Percentiles rank a stretch among this genome's conserved stretches.
Conservation (phyloP, 2,329 filamentous ascomycete species). For the Clarireedia sp. region DNA sequence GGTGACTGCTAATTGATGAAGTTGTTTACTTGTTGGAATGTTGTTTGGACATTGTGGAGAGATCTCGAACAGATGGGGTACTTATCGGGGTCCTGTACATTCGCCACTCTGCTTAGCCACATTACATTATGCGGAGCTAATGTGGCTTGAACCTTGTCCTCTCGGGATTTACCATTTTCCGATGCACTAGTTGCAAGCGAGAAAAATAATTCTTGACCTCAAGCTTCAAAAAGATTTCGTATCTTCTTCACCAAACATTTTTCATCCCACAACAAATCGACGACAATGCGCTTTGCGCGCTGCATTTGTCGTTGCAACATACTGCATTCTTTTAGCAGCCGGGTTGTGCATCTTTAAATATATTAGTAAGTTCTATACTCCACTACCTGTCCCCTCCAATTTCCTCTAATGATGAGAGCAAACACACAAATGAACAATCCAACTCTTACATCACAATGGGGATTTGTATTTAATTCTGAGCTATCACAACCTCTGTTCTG, state of each 20-base stretch:
- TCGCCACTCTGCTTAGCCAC: slow-evolving; percentile 9
- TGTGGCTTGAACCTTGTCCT: not conserved
- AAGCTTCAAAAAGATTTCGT: slow-evolving; percentile 3
- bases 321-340: not conserved
- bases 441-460: slow-evolving; percentile 34
- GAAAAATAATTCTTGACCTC: slow-evolving; percentile 2
- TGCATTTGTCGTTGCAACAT: not conserved
- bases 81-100: slow-evolving; percentile 2
- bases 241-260: not conserved
- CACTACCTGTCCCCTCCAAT: slow-evolving; percentile 10
- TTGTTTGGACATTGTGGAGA: not conserved
- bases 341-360: not conserved
- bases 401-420: slow-evolving; percentile 32
- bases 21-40: not conserved
- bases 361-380: slow-evolving; percentile 13
- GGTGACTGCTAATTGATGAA: slow-evolving; percentile 1
- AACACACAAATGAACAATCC: slow-evolving; percentile 34
- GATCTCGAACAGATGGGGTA: not conserved
- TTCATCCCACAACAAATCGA: not conserved
- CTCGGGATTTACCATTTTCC: not conserved
- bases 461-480: slow-evolving; percentile 32
- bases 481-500: slow-evolving; percentile 10
- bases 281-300: not conserved
- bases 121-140: not conserved
- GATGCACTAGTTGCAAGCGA: not conserved